Conservation (phyloP, 768 basidiomycete species). For the Suillus fuscotomentosus region DNA sequence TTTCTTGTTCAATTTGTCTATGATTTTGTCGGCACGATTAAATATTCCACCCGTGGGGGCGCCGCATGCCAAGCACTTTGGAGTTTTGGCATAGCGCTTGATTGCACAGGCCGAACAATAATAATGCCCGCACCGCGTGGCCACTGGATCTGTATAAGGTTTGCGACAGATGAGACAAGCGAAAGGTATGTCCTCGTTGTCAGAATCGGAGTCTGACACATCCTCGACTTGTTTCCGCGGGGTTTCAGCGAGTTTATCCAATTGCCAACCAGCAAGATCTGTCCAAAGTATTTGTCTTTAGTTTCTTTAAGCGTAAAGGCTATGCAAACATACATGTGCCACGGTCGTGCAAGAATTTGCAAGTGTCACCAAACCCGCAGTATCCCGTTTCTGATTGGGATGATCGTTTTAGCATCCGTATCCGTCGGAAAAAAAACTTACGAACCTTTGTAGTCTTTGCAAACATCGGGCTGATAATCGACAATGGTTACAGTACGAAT, state of each 20-base stretch:
- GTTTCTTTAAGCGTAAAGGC: slow-evolving; percentile 6
- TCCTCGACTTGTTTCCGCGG: slow-evolving; percentile 62
- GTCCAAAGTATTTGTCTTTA: slow-evolving; percentile 13
- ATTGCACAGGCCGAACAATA: slow-evolving; percentile 96
- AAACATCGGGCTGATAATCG: slow-evolving; percentile 99
- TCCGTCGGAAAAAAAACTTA: slow-evolving; percentile 17
- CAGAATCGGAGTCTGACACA: slow-evolving; percentile 65
- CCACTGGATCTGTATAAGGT: slow-evolving; percentile 91
- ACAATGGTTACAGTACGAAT: slow-evolving; percentile 93
- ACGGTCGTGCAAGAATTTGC: slow-evolving; percentile 98
- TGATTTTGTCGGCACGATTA: slow-evolving; percentile 91
- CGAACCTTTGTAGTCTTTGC: slow-evolving; percentile 98
- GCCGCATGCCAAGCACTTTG: slow-evolving; percentile 94
- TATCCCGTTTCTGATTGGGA: slow-evolving; percentile 83
- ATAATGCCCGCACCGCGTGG: slow-evolving; percentile 96
- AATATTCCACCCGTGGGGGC: slow-evolving; percentile 94
- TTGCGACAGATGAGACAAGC: slow-evolving; percentile 98
- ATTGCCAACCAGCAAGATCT: slow-evolving; percentile 99
- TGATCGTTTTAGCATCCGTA: slow-evolving; percentile 8
- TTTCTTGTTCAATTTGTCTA: slow-evolving; percentile 82
- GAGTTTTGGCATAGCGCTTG: slow-evolving; percentile 90
- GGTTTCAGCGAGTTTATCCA: slow-evolving; percentile 88
- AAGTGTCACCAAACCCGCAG: slow-evolving; percentile 98
- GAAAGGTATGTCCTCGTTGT: slow-evolving; percentile 91
- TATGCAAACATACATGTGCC: slow-evolving; percentile 72